A percentile compares a stretch with the other conserved stretches of the same genome.
These are phyloP conservation scores for Boletales sp. DNA, from an alignment of 768 basidiomycete genomes.

Conservation along the genomic window DNA sequence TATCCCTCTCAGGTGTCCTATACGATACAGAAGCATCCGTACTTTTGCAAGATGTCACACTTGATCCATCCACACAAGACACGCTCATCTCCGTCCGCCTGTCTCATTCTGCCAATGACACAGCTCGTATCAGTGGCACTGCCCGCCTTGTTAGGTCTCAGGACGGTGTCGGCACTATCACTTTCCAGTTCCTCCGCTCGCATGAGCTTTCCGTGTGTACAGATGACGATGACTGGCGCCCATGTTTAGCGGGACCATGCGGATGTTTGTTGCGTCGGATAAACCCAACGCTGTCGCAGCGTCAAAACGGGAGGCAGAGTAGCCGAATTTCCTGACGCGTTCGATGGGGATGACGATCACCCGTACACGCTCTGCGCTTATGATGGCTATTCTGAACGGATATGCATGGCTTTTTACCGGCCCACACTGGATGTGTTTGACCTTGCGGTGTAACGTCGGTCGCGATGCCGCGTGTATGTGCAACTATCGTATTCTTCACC, in stretches of 20 bases:
- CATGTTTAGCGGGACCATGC: slow-evolving; percentile 11
- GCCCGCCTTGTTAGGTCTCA: slow-evolving; percentile 2
- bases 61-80: slow-evolving; percentile 7
- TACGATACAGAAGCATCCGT: neutral
- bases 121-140: slow-evolving; percentile 3
- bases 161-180: slow-evolving; percentile 5
- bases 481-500: no score
- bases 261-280: slow-evolving; percentile 1
- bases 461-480: no score
- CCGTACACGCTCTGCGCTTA: slow-evolving; percentile 8
- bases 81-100: slow-evolving; percentile 6
- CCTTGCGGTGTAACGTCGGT: no score
- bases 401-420: slow-evolving; percentile 1
- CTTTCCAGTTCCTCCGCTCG: slow-evolving; percentile 1
- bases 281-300: no score
- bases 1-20: slow-evolving; percentile 3
- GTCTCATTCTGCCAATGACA: neutral
- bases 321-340: neutral
- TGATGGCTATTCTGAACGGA: slow-evolving; percentile 16
- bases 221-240: neutral
- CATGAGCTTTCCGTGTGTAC: neutral
- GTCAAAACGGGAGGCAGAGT: neutral
- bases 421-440: no score
- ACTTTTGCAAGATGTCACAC: slow-evolving; percentile 11
- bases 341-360: neutral